phyloP scores from a whole-genome alignment of 1,284 basidiomycete species.

The Pulveroboletus ridleyi region DNA sequence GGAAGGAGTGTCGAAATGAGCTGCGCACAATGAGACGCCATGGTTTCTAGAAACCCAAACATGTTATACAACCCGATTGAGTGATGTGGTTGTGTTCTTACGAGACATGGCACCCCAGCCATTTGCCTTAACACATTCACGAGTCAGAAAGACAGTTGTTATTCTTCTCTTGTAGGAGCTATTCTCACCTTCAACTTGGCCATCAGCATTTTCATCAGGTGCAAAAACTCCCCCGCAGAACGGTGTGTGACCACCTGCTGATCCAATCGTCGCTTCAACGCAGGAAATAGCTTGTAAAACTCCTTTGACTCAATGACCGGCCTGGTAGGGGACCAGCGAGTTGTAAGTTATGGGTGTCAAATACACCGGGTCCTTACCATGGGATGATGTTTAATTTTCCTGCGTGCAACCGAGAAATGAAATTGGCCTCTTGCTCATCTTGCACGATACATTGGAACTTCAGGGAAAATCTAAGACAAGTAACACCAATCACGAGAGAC shows the following conservation, averaged over 20 bases:
- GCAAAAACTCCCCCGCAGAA: slow-evolving; percentile 59
- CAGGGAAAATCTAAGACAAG: slow-evolving; percentile 47
- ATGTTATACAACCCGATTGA: neutral
- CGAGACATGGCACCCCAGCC: slow-evolving; percentile 70
- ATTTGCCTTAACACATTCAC: slow-evolving; percentile 48
- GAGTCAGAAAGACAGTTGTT: neutral
- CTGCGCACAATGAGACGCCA: slow-evolving; percentile 58
- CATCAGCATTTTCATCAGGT: slow-evolving; percentile 66
- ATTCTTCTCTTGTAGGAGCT: neutral
- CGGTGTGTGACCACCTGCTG: slow-evolving; percentile 53
- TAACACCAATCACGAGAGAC: slow-evolving; percentile 1
- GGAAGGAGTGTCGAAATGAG: slow-evolving; percentile 47
- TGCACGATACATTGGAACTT: slow-evolving; percentile 64
- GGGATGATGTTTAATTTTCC: slow-evolving; percentile 63
- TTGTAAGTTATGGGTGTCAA: neutral
- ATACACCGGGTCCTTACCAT: slow-evolving; percentile 33
- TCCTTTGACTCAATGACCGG: slow-evolving; percentile 65
- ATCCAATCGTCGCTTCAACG: slow-evolving; percentile 52
- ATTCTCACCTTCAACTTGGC: slow-evolving; percentile 62
- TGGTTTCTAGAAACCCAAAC: slow-evolving; percentile 49
- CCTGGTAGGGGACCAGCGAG: slow-evolving; percentile 36
- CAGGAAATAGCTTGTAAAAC: slow-evolving; percentile 59
- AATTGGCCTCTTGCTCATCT: slow-evolving; percentile 64
- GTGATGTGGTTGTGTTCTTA: slow-evolving; percentile 34
- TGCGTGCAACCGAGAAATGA: slow-evolving; percentile 60